phyloP scores from a whole-genome alignment of 2,329 filamentous ascomycete species.

The Cladophialophora carrionii region DNA sequence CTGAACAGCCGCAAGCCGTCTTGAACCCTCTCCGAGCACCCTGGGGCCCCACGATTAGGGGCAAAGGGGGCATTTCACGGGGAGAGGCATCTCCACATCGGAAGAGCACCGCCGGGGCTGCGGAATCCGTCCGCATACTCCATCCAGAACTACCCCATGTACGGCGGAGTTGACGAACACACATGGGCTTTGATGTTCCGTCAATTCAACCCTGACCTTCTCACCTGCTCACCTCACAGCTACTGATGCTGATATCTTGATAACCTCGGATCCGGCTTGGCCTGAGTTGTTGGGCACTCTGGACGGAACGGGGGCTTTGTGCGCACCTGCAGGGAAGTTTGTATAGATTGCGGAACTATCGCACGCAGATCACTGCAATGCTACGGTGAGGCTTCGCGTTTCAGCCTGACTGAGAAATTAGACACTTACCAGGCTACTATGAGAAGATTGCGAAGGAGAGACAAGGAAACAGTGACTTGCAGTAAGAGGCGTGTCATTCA shows the following conservation, averaged over 20 bases:
- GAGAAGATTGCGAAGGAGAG: background rate
- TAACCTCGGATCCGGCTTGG: background rate
- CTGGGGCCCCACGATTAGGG: background rate
- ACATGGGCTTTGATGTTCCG: background rate
- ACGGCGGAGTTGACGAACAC: background rate
- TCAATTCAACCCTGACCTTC: background rate
- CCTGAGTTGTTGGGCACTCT: background rate
- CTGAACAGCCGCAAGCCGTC: background rate
- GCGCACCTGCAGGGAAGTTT: background rate
- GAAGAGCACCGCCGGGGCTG: constrained; percentile 3
- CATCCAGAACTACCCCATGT: background rate
- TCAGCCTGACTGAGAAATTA: background rate
- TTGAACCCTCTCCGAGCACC: background rate
- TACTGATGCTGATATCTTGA: background rate
- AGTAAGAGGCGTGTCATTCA: background rate
- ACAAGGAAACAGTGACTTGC: background rate
- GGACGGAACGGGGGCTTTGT: background rate
- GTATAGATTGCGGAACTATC: background rate
- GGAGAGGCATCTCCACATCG: constrained; percentile 8
- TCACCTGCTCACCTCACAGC: background rate
- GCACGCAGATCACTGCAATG: background rate
- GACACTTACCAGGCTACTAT: background rate
- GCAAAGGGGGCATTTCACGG: background rate
- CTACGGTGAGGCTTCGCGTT: background rate
- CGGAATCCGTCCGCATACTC: background rate